Base-by-base conservation (phyloP, 2,329 filamentous ascomycete genomes). In the Sporothrix humicola region DNA sequence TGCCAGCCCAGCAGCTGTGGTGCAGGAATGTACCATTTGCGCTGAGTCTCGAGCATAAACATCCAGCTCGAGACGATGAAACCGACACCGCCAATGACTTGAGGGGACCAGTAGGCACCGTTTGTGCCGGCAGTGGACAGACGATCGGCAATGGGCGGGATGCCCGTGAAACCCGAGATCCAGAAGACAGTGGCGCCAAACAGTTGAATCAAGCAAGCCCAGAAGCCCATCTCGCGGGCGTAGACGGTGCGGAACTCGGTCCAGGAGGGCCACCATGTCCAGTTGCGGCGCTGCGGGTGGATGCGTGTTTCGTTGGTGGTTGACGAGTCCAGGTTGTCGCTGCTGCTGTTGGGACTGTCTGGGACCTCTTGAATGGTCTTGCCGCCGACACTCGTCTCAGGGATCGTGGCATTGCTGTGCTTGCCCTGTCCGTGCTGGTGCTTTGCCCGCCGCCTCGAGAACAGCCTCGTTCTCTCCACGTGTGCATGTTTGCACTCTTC, bases 41-140 rank as follows among this genome's bases (percentile, higher is more conserved):
- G 79, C 79, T 92, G 90, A 2, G 89, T 91, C 79, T 92, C 90
- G 8, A 92, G 77, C 85, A 91, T 91, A 80, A 91, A 92, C 1
- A 92, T 80, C 2, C 82, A 77, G 26, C 86, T 83, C 7, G 84
- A 90, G 31, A 90, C 77, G 74, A 91, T 86, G 80, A 92, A 92
- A 4, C 89, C 88, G 0, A 79, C 78, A 0, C 90, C 90, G 3
- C 90, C 90, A 2, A 92, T 81, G 7, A 92, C 86, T 77, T 92
- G 87, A 0, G 88, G 87, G 0, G 86, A 82, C 88, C 89, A 92
- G 80, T 86, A 92, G 4, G 88, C 83, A 3, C 88, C 87, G 74
- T 90, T 85, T 31, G 85, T 78, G 1, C 81, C 82, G 10, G 79
- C 79, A 3, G 77, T 58, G 46, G 84, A 85, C 76, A 92, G 80